phyloP scores from a whole-genome alignment of 257 asterid species.

The Solanum ossicruentum region DNA sequence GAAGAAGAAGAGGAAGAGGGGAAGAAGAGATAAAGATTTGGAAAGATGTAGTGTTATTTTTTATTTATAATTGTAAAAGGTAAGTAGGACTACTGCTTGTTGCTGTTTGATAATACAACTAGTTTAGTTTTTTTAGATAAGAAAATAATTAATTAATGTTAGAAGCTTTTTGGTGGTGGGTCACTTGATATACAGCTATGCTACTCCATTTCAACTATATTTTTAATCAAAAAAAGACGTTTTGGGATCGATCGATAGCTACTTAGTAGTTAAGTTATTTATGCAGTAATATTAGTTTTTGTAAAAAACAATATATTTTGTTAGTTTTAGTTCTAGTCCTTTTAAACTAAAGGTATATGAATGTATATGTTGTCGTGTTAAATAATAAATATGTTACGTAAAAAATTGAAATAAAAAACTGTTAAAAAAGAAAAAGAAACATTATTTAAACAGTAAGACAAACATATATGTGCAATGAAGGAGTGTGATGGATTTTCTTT shows the following conservation, averaged over 20 bases:
- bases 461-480: neutral
- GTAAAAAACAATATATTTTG: neutral
- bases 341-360: too few species aligned
- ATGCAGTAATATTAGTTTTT: neutral
- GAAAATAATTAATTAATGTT: neutral
- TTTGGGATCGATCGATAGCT: fast-evolving
- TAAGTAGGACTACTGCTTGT: neutral
- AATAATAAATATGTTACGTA: too few species aligned
- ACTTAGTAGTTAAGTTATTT: neutral
- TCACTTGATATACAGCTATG: constrained; percentile 12
- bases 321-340: too few species aligned
- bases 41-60: neutral
- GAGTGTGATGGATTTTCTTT: neutral
- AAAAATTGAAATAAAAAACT: too few species aligned
- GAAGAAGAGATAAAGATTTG: constrained; percentile 2
- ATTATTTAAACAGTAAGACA: too few species aligned
- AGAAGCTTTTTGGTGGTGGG: constrained; percentile 44
- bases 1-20: neutral
- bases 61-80: neutral
- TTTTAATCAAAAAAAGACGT: neutral
- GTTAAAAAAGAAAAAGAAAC: too few species aligned
- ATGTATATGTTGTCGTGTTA: too few species aligned
- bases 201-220: neutral
- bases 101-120: neutral
- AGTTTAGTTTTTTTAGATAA: neutral